Evolutionary conservation across 352 stramenopile species (phyloP), one percentile per base, ranked within the genome.

Genomic region (Globisporangium radiosum): DNA sequence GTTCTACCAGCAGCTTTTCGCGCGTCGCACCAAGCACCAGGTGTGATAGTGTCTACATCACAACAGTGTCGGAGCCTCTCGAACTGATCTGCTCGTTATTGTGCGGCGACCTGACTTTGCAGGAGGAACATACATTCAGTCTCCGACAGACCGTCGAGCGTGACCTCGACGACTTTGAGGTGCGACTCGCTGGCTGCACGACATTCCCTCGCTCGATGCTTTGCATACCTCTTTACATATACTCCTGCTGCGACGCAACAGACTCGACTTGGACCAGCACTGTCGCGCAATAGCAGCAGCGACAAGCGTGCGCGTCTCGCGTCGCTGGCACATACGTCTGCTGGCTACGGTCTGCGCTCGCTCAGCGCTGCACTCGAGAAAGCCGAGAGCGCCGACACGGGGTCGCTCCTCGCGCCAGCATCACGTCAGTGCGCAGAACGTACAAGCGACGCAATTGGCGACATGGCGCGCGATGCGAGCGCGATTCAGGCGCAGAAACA

Each of bases 91-190:
- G 25, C 3, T n/a, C 11, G 14, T 39, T 59, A 14, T 44, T 45
- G 13, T 7, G 33, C 9, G 52, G 13, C 57, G 25, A 33, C 25
- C 25, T 33, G 25, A 33, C 25, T 51, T 8, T 17, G 4, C 43
- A 87, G 64, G 68, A 86, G 52, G 65, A 73, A 45, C 55, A 78
- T 10, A 66, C 65, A 10, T 87, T 81, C 45, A 88, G 74, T 38
- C 62, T 92, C 39, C 77, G 79, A 8, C 62, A 71, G 39, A 75
- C 75, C 25, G 73, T 87, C 11, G 62, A 70, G 59, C 54, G 60
- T 13, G 79, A 88, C 57, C 54, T 88, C 37, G 69, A 83, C 47
- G 74, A 76, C 8, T 88, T 91, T 66, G 72, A 90, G 55, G 78
- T 81, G 44, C 42, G 52, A 33, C 14, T 15, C 14, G 4, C 45